Percentiles rank a stretch among this genome's conserved stretches.
Conservation (phyloP, 192 early-diverging fungal genomes). For the Coemansia sp. region DNA sequence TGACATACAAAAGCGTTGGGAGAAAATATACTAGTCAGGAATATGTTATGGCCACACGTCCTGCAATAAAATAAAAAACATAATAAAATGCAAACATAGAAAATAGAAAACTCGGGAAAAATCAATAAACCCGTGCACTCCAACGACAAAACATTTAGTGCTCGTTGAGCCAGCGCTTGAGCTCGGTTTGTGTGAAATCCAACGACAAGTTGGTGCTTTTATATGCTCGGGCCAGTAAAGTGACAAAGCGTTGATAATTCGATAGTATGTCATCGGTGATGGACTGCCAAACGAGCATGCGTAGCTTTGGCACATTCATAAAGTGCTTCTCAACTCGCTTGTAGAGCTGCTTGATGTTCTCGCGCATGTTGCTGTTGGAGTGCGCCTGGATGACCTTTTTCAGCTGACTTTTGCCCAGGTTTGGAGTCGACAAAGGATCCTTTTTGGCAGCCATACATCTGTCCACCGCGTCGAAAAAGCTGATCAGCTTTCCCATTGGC, state of each 20-base stretch:
- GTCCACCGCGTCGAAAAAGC: constrained; percentile 97
- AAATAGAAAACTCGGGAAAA: background rate
- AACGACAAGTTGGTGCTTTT: constrained; percentile 75
- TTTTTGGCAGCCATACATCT: constrained; percentile 64
- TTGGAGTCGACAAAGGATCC: constrained; percentile 56
- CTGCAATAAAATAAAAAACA: too few relatives aligned
- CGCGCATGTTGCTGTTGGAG: constrained; percentile 72
- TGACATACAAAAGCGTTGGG: too few relatives aligned
- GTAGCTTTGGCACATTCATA: constrained; percentile 72
- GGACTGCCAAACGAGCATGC: constrained; percentile 86
- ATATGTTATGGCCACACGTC: too few relatives aligned
- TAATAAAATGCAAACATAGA: background rate
- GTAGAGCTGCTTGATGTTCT: constrained; percentile 70
- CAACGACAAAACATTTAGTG: constrained; percentile 6
- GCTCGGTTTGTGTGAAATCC: constrained; percentile 70
- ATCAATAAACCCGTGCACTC: too few relatives aligned
- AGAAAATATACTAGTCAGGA: too few relatives aligned
- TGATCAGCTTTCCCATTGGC: constrained; percentile 81
- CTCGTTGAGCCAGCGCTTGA: constrained; percentile 48
- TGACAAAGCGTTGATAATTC: constrained; percentile 77
- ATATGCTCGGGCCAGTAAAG: constrained; percentile 79
- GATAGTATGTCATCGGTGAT: constrained; percentile 84
- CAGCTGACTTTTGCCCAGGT: constrained; percentile 78
- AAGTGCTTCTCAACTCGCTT: constrained; percentile 95
- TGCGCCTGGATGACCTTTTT: constrained; percentile 83